phyloP scores from a whole-genome alignment of 2,329 filamentous ascomycete genomes.

The Phoma herbarum region DNA sequence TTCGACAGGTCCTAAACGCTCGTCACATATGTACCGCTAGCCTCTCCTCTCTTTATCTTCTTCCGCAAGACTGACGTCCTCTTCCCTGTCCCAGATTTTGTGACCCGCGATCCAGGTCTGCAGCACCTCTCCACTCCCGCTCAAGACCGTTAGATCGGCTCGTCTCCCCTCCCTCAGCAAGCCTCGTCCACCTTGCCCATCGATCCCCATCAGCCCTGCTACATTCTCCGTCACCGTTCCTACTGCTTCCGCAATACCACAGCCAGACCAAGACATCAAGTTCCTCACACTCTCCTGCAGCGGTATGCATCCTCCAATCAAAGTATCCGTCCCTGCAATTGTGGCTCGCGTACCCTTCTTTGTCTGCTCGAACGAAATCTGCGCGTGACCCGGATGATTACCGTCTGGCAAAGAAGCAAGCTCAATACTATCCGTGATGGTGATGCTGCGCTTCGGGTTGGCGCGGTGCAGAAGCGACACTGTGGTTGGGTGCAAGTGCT shows the following conservation, averaged over 20 bases:
- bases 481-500: slow-evolving; percentile 63
- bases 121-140: slow-evolving; percentile 56
- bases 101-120: slow-evolving; percentile 62
- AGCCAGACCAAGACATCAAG: slow-evolving; percentile 58
- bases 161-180: slow-evolving; percentile 55
- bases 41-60: slow-evolving; percentile 42
- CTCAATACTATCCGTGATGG: slow-evolving; percentile 65
- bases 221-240: slow-evolving; percentile 61
- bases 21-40: neutral
- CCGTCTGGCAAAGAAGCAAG: slow-evolving; percentile 62
- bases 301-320: slow-evolving; percentile 63
- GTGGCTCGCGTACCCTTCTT: slow-evolving; percentile 61
- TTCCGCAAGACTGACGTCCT: slow-evolving; percentile 37
- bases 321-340: slow-evolving; percentile 62
- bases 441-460: slow-evolving; percentile 58
- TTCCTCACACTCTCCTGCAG: slow-evolving; percentile 62
- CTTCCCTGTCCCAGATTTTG: slow-evolving; percentile 57
- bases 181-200: slow-evolving; percentile 54
- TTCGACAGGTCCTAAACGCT: neutral
- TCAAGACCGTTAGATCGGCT: slow-evolving; percentile 61
- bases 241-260: slow-evolving; percentile 59
- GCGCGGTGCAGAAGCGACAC: slow-evolving; percentile 59
- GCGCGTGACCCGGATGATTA: slow-evolving; percentile 60
- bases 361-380: slow-evolving; percentile 60
- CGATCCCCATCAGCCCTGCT: slow-evolving; percentile 58